Evolutionary conservation across 2,329 filamentous ascomycete genomes (phyloP), one percentile per base, ranked within the genome.

Genomic region (Aspergillus chevalieri): DNA sequence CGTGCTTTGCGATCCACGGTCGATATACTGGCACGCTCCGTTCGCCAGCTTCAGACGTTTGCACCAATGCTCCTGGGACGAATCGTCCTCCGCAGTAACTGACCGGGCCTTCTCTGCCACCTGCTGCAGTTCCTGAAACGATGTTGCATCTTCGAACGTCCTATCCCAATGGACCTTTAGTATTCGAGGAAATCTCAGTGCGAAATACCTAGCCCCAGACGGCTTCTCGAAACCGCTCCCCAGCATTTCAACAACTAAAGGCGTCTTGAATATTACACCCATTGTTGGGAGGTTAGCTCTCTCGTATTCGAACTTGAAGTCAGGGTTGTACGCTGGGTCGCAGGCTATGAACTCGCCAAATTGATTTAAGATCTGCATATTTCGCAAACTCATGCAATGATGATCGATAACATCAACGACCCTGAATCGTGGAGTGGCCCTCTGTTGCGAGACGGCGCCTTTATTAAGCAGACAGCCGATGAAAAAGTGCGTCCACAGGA

Each of bases 401-500:
- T 49, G 59, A 49, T 80, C 75, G 2, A 88, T 76, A 1, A 79
- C 73, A 48, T 84, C 86, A 28, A 91, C 77, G 2, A 93, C 70
- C 19, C 78, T 80, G 63, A 88, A 92, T 1, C 66, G 69, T 0
- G 87, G 85, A 46, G 66, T 78, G 3, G 53, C 56, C 2, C 70
- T 66, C 55, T 72, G 78, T 6, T 78, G 72, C 24, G 73, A 63
- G 0, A 84, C 79, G 12, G 79, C 76, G 5, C 79, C 74, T 57
- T 81, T 83, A 59, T 93, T 93, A 19, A 79, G 73, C 7, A 91
- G 72, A 64, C 89, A 95, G 1, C 83, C 90, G 14, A 95, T 69
- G 60, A 86, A 84, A 61, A 94, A 95, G 46, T 87, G 82, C 3
- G 88, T 95, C 85, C 86, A 95, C 47, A 78, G 77, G 41, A 87